phyloP scores from a whole-genome alignment of 129 eudicot species.

The Sambucus nigra region DNA sequence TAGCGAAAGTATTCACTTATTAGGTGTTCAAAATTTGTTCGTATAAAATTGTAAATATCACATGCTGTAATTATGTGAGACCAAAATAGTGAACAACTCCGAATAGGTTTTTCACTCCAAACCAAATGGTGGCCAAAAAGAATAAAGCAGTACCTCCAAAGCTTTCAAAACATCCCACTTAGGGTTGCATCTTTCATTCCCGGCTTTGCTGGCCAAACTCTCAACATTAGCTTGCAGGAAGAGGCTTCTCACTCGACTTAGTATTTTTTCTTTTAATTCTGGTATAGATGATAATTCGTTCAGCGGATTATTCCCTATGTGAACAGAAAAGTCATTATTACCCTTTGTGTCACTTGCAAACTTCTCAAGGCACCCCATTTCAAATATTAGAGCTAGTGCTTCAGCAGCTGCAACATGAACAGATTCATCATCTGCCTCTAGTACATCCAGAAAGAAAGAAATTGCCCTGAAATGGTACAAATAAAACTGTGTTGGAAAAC shows the following conservation, averaged over 20 bases:
- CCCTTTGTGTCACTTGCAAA: slow-evolving; percentile 17
- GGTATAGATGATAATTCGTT: slow-evolving; percentile 4
- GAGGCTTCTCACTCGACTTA: slow-evolving; percentile 6
- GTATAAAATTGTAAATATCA: too few relatives aligned
- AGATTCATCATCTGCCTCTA: slow-evolving; percentile 30
- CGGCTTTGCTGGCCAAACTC: slow-evolving; percentile 3
- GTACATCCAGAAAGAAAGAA: slow-evolving; percentile 30
- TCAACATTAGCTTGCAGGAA: not conserved
- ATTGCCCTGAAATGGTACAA: slow-evolving; percentile 21
- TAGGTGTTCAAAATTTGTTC: too few relatives aligned
- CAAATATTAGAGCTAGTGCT: slow-evolving; percentile 52
- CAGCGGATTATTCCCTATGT: not conserved
- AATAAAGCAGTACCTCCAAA: slow-evolving; percentile 23
- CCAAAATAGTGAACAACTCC: too few relatives aligned
- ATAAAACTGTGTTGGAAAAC: not conserved
- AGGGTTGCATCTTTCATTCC: slow-evolving; percentile 4
- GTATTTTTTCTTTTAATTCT: slow-evolving; percentile 15
- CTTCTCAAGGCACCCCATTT: slow-evolving; percentile 51
- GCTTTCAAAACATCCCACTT: slow-evolving; percentile 12
- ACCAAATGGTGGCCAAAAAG: too few relatives aligned
- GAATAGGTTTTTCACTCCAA: too few relatives aligned
- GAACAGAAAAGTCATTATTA: not conserved
- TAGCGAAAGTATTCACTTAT: too few relatives aligned
- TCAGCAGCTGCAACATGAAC: slow-evolving; percentile 41
- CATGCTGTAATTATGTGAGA: too few relatives aligned